phyloP scores from a whole-genome alignment of 2,329 filamentous ascomycete genomes.

The Alternaria solani region DNA sequence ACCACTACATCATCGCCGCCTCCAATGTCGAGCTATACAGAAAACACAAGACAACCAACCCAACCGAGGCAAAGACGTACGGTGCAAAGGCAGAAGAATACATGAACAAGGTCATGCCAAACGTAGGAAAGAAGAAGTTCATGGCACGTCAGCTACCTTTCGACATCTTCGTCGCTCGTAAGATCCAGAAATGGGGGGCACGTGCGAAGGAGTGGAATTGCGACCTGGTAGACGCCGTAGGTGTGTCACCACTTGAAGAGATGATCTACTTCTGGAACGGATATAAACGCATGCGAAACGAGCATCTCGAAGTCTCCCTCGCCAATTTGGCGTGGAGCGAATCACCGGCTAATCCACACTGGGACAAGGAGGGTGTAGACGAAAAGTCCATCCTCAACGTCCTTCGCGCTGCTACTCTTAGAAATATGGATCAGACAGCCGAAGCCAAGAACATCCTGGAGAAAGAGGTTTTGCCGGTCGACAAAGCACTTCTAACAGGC shows the following conservation, averaged over 20 bases:
- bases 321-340: constrained; percentile 74
- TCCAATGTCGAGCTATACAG: constrained; percentile 86
- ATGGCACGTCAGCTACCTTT: constrained; percentile 91
- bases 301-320: constrained; percentile 71
- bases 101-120: constrained; percentile 73
- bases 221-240: constrained; percentile 80
- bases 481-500: constrained; percentile 64
- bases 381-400: constrained; percentile 72
- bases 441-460: constrained; percentile 73
- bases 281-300: constrained; percentile 76
- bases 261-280: constrained; percentile 97
- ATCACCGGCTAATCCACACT: constrained; percentile 55
- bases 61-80: constrained; percentile 55
- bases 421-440: constrained; percentile 67
- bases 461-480: constrained; percentile 68
- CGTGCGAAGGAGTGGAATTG: constrained; percentile 70
- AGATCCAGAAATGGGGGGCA: constrained; percentile 87
- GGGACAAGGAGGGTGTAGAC: constrained; percentile 63
- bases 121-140: constrained; percentile 86
- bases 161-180: constrained; percentile 83
- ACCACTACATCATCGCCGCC: constrained; percentile 85
- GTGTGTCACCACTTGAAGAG: constrained; percentile 82
- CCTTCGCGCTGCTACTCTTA: constrained; percentile 70
- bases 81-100: constrained; percentile 68
- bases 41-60: constrained; percentile 54